Evolutionary conservation across 1,139 yeast species (phyloP).

Genomic region (Taphrina communis): DNA sequence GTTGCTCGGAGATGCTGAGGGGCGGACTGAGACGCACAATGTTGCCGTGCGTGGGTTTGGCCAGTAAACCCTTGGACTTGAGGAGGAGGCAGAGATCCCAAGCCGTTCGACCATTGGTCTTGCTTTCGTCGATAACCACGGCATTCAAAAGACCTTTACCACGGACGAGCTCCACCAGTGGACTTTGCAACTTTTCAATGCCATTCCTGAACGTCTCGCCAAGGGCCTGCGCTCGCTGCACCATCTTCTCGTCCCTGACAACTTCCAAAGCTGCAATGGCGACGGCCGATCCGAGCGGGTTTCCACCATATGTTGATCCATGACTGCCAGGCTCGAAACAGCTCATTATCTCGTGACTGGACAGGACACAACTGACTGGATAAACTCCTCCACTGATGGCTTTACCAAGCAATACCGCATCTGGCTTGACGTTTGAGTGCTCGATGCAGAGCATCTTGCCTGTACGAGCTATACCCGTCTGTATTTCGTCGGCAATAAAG

Average conservation of each 20-base stretch:
- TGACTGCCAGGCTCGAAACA: conserved; percentile 94
- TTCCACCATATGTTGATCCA: conserved; percentile 98
- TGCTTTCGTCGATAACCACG: conserved; percentile 82
- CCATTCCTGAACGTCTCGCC: conserved; percentile 76
- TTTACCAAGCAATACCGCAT: conserved; percentile 84
- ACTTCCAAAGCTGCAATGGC: conserved; percentile 94
- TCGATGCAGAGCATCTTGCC: conserved; percentile 92
- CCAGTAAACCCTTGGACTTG: conserved; percentile 87
- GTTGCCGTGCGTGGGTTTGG: conserved; percentile 96
- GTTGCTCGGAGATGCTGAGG: conserved; percentile 85
- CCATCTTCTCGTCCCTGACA: conserved; percentile 82
- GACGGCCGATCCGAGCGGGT: conserved; percentile 91
- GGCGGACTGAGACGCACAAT: conserved; percentile 98
- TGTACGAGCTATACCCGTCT: conserved; percentile 97
- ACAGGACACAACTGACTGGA: conserved; percentile 89
- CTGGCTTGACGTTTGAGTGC: conserved; percentile 85
- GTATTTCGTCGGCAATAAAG: conserved; percentile 94
- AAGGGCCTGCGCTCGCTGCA: conserved; percentile 72
- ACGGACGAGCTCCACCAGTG: conserved; percentile 84
- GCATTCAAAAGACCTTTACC: conserved; percentile 91
- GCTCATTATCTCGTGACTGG: conserved; percentile 86
- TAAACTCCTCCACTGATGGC: conserved; percentile 95
- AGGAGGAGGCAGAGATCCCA: conserved; percentile 93
- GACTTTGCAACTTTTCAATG: conserved; percentile 64
- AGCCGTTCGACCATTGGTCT: conserved; percentile 88